Percentiles rank a stretch among this genome's conserved stretches.
Evolutionary conservation across 78 protist genomes (phyloP).

Genomic region (Dictyostelium firmibasis): DNA sequence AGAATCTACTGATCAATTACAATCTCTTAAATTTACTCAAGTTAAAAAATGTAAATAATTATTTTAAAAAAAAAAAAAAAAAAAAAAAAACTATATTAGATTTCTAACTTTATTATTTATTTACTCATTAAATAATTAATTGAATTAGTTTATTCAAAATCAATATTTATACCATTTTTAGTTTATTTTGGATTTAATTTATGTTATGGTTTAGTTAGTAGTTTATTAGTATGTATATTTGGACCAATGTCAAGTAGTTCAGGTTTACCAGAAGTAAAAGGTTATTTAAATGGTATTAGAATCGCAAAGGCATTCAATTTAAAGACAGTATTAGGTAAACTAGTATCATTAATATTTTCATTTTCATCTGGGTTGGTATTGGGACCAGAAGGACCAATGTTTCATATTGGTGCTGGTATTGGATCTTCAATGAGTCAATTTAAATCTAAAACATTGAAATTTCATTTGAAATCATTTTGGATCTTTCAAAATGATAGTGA

Average conservation of each 20-base stretch:
- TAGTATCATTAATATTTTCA: constrained; percentile 73
- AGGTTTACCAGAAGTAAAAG: constrained; percentile 94
- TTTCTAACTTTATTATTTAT: too few species aligned
- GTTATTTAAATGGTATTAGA: constrained; percentile 81
- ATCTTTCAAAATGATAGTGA: constrained; percentile 80
- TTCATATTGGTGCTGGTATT: constrained; percentile 87
- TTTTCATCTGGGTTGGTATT: constrained; percentile 71
- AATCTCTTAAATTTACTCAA: constrained; percentile 34
- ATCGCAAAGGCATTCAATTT: constrained; percentile 55
- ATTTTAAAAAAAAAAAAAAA: not conserved
- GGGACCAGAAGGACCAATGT: constrained; percentile 95
- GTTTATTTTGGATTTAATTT: constrained; percentile 68
- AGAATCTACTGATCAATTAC: constrained; percentile 46
- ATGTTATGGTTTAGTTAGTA: constrained; percentile 21
- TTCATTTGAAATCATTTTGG: constrained; percentile 54
- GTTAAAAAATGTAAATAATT: constrained; percentile 54
- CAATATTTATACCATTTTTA: constrained; percentile 51
- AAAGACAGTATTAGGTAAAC: constrained; percentile 84
- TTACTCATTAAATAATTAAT: too few species aligned
- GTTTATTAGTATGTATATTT: constrained; percentile 37
- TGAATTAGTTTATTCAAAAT: not conserved
- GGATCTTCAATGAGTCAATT: constrained; percentile 41
- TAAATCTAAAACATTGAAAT: constrained; percentile 36
- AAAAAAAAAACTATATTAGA: not conserved
- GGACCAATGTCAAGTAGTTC: constrained; percentile 85